These are phyloP conservation scores for Cichorium intybus DNA, from an alignment of 140 eudicot species.

Conservation along the genomic window DNA sequence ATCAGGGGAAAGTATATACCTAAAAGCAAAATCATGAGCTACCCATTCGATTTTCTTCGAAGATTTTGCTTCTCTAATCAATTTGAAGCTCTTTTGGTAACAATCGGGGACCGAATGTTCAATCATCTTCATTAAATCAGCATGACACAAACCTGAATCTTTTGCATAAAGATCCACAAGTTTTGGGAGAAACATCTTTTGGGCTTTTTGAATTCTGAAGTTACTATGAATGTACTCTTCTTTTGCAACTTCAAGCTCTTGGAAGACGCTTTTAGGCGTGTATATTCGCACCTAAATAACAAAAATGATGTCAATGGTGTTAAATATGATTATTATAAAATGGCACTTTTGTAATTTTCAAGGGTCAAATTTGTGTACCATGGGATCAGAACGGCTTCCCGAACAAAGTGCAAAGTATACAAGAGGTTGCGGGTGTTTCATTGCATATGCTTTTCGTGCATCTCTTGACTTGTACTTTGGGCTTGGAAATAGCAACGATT, in stretches of 20 bases:
- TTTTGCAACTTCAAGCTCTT: constrained; percentile 84
- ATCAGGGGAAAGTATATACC: constrained; percentile 56
- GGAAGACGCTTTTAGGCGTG: constrained; percentile 70
- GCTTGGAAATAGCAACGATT: constrained; percentile 54
- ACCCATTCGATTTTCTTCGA: constrained; percentile 67
- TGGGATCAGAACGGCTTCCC: constrained; percentile 86
- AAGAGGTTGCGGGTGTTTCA: constrained; percentile 68
- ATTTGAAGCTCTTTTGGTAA: constrained; percentile 30
- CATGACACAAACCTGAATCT: constrained; percentile 51
- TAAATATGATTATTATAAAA: not conserved
- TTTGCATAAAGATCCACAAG: constrained; percentile 66
- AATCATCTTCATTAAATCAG: constrained; percentile 49
- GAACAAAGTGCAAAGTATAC: constrained; percentile 69
- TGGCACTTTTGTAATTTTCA: not conserved
- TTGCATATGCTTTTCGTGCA: constrained; percentile 47
- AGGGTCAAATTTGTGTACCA: constrained; percentile 40
- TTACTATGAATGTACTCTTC: constrained; percentile 71
- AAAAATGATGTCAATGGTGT: not conserved
- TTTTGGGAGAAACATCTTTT: constrained; percentile 60
- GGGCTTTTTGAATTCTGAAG: constrained; percentile 50
- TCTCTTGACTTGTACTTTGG: constrained; percentile 73
- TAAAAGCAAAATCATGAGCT: constrained; percentile 68
- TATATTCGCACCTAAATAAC: constrained; percentile 59
- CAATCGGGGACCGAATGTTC: constrained; percentile 54
- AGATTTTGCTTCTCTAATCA: constrained; percentile 36